Evolutionary conservation across 495 filamentous ascomycete genomes (phyloP).

Genomic region (Ascobolus immersus): DNA sequence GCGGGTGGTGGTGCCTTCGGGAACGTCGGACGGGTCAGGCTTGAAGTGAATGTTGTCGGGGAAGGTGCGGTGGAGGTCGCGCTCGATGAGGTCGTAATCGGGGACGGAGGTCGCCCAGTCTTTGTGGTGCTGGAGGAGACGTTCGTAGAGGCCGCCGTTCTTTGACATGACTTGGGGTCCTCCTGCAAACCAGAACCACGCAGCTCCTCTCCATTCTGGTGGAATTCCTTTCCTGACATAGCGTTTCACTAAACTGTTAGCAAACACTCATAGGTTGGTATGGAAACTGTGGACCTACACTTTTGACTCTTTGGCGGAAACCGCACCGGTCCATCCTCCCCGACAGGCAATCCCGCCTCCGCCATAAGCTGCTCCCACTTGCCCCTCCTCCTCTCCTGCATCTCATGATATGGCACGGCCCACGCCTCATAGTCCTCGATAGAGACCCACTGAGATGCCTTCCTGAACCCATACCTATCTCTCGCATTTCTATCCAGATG

Average conservation of each 20-base stretch:
- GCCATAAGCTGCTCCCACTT: slow-evolving; percentile 64
- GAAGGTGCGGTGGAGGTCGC: slow-evolving; percentile 84
- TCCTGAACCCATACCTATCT: slow-evolving; percentile 90
- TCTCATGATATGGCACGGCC: slow-evolving; percentile 42
- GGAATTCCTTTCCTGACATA: slow-evolving; percentile 92
- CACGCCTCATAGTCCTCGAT: slow-evolving; percentile 58
- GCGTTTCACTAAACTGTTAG: too few species aligned
- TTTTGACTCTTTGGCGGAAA: slow-evolving; percentile 75
- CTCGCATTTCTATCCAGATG: too few species aligned
- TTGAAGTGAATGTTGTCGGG: slow-evolving; percentile 87
- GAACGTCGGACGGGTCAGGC: slow-evolving; percentile 26
- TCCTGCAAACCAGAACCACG: slow-evolving; percentile 96
- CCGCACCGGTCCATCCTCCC: slow-evolving; percentile 30
- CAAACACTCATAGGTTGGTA: too few species aligned
- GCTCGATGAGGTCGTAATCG: slow-evolving; percentile 77
- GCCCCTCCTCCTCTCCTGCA: slow-evolving; percentile 38
- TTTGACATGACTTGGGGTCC: slow-evolving; percentile 51
- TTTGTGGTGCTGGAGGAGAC: slow-evolving; percentile 36
- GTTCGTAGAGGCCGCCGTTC: slow-evolving; percentile 45
- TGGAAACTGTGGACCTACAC: too few species aligned
- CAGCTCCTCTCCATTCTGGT: slow-evolving; percentile 68
- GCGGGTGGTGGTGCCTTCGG: slow-evolving; percentile 2
- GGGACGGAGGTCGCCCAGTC: slow-evolving; percentile 37
- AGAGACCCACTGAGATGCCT: slow-evolving; percentile 55
- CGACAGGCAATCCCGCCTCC: slow-evolving; percentile 45